Percentiles rank a stretch among this genome's conserved stretches.
These are phyloP conservation scores for Sanghuangporus sanghuang DNA, from an alignment of 1,284 basidiomycete species.

Conservation along the genomic window DNA sequence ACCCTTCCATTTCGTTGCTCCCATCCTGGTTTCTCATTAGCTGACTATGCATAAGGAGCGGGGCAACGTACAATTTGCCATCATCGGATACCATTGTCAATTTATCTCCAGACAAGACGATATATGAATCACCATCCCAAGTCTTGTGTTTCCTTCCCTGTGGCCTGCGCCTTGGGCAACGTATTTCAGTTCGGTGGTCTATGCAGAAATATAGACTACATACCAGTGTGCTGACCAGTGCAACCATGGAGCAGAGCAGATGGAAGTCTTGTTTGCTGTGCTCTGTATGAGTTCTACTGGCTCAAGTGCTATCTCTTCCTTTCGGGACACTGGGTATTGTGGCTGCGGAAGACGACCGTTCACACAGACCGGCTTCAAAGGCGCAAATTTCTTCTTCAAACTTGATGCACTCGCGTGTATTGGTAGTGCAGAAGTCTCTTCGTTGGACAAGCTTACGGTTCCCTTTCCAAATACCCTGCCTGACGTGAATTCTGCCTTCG, in stretches of 20 bases:
- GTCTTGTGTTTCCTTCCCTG: conserved; percentile 82
- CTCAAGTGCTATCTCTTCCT: conserved; percentile 35
- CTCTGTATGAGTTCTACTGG: conserved; percentile 32
- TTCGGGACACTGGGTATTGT: conserved; percentile 22
- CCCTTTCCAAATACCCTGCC: conserved; percentile 54
- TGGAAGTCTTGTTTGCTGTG: not conserved
- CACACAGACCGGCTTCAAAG: conserved; percentile 33
- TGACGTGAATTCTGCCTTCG: conserved; percentile 54
- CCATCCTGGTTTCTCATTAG: conserved; percentile 42
- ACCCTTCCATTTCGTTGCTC: conserved; percentile 58
- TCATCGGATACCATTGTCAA: conserved; percentile 62
- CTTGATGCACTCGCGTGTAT: conserved; percentile 18
- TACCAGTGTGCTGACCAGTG: conserved; percentile 72
- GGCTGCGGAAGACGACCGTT: conserved; percentile 26
- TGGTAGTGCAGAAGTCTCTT: conserved; percentile 21
- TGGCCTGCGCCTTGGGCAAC: conserved; percentile 59
- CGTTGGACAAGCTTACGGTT: conserved; percentile 21
- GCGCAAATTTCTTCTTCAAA: conserved; percentile 38
- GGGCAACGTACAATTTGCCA: conserved; percentile 53
- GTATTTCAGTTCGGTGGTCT: conserved; percentile 1
- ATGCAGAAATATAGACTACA: conserved; percentile 14
- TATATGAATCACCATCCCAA: conserved; percentile 79
- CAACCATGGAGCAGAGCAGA: conserved; percentile 22
- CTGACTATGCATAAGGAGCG: conserved; percentile 13
- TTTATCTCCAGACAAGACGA: conserved; percentile 45